Percentiles rank a stretch among this genome's conserved stretches.
These are phyloP conservation scores for Mallotus japonicus DNA, from an alignment of 441 rosid genomes.

Conservation along the genomic window DNA sequence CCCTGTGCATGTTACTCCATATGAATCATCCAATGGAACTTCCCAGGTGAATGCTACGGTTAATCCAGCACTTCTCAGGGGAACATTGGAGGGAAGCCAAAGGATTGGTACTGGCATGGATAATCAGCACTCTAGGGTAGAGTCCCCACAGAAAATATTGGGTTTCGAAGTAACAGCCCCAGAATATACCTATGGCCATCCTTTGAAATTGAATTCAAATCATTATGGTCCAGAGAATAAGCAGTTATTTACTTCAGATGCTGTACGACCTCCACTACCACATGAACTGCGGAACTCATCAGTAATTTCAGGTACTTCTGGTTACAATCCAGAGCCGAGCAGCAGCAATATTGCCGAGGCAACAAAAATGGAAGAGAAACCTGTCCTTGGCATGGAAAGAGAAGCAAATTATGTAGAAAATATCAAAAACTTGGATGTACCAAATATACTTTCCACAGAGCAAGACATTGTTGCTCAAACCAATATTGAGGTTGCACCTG, in stretches of 20 bases:
- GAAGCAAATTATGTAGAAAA: slow-evolving; percentile 34
- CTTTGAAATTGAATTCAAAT: slow-evolving; percentile 32
- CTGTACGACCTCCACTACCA: slow-evolving; percentile 34
- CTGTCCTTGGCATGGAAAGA: slow-evolving; percentile 39
- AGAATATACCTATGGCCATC: slow-evolving; percentile 44
- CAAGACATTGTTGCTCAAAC: slow-evolving; percentile 24
- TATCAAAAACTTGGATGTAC: slow-evolving; percentile 32
- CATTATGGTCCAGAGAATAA: slow-evolving; percentile 38
- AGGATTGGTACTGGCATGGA: slow-evolving; percentile 50
- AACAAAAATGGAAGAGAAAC: slow-evolving; percentile 37
- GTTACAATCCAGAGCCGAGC: slow-evolving; percentile 31
- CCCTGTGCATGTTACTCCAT: slow-evolving; percentile 47
- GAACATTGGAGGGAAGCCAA: slow-evolving; percentile 50
- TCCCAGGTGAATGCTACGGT: slow-evolving; percentile 54
- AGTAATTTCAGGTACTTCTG: slow-evolving; percentile 30
- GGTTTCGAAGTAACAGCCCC: slow-evolving; percentile 54
- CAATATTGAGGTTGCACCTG: slow-evolving; percentile 22
- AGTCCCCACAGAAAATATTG: slow-evolving; percentile 46
- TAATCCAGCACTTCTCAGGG: slow-evolving; percentile 44
- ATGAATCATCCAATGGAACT: slow-evolving; percentile 46
- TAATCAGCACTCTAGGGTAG: slow-evolving; percentile 50
- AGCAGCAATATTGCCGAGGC: slow-evolving; percentile 28
- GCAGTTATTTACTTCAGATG: slow-evolving; percentile 36
- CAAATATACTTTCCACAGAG: slow-evolving; percentile 26
- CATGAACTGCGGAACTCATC: slow-evolving; percentile 37